These are phyloP conservation scores for Solanum arcanum DNA, from an alignment of 257 asterid species.

Conservation along the genomic window DNA sequence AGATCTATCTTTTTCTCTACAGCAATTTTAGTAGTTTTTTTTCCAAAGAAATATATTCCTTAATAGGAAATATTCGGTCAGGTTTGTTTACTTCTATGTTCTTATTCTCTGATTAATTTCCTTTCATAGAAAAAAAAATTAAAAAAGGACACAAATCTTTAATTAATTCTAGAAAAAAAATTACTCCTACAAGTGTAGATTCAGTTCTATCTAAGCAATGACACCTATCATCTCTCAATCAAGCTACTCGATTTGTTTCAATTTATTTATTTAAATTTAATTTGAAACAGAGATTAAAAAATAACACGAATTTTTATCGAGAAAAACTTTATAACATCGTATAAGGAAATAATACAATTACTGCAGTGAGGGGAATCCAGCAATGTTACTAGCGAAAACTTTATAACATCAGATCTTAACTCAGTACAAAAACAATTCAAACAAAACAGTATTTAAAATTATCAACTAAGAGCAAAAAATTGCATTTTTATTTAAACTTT, in stretches of 20 bases:
- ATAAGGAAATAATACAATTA: neutral
- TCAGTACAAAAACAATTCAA: neutral
- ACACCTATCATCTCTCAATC: neutral
- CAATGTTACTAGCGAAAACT: neutral
- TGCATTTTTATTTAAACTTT: neutral
- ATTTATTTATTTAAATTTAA: neutral
- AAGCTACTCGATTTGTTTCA: neutral
- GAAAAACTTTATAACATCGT: neutral
- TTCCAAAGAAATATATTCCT: neutral
- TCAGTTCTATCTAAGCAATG: neutral
- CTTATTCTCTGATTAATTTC: neutral
- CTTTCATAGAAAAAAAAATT: neutral
- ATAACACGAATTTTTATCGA: neutral
- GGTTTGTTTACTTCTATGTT: neutral
- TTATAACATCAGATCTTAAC: neutral
- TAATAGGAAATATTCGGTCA: neutral
- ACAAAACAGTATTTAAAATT: neutral
- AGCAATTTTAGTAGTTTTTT: neutral
- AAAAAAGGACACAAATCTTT: neutral
- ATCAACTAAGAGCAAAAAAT: neutral
- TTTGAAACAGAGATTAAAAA: accelerated
- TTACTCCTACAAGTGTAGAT: neutral
- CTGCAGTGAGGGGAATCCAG: neutral
- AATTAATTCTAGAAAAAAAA: neutral
- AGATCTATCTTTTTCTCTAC: neutral